Base-by-base conservation (phyloP, 495 filamentous ascomycete genomes). In the Penicillium dipodomyicola region DNA sequence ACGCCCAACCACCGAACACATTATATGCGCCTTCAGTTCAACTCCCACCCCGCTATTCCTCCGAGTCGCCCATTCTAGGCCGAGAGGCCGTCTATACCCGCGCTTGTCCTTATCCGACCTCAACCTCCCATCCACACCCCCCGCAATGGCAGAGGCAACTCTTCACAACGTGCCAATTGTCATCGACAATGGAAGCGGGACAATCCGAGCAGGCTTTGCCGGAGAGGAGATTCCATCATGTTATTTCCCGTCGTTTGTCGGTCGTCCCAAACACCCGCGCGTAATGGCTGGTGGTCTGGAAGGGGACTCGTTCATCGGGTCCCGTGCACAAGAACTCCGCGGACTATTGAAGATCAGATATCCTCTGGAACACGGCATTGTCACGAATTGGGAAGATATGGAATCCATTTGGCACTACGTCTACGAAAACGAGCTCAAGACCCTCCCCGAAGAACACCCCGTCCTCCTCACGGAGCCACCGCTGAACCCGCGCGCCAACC, bases 361-460 rank as follows among this genome's bases (percentile, higher is more conserved):
- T 67, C 94, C 94, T 41, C 80, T 99, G 54, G 95, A 97, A 72
- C 94, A 99, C 72, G 94, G 94, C 65, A 94, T 97, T 60, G 94
- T 99, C 45, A 99, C 94, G 57, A 92, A 99, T 74, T 99, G 94
- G 94, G 94, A 97, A 65, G 94, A 99, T 67, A 99, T 99, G 94
- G 94, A 97, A 77, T 88, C 90, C 72, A 99, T 99, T 74, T 99
- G 94, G 94, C 88, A 91, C 71, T 86, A 87, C 66, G 87, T 90
- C 49, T 91, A 90, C 72, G 83, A 84, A 56, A 87, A 88, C 67
- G 87, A 89, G 61, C 73, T 99, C 61, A 97, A 97, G 77, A 96
- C 93, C 25, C 80, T 96, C 65, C 96, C 92, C 65, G 94, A 97
- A 79, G 95, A 99, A 86, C 94, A 99, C 73, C 94, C 94, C 20